Evolutionary conservation across 768 basidiomycete genomes (phyloP).

Genomic region (Xerocomellus intermedius): DNA sequence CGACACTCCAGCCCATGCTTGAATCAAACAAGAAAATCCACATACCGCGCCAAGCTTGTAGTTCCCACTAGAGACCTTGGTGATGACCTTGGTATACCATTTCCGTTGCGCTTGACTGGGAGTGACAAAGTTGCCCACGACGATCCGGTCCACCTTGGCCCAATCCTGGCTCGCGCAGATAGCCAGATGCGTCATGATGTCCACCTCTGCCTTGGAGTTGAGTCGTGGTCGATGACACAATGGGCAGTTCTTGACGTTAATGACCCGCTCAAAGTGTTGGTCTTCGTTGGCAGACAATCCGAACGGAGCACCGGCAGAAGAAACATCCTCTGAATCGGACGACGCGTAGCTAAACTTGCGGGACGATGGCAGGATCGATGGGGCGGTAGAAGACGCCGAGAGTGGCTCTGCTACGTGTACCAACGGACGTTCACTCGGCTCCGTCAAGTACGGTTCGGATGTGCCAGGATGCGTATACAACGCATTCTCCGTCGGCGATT

Average conservation of each 20-base stretch:
- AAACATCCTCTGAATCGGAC: conserved; percentile 45
- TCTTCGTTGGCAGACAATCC: conserved; percentile 22
- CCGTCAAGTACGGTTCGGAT: conserved; percentile 38
- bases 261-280: conserved; percentile 72
- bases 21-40: not conserved
- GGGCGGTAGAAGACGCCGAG: conserved; percentile 9
- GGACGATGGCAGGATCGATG: conserved; percentile 9
- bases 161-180: conserved; percentile 94
- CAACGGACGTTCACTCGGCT: conserved; percentile 48
- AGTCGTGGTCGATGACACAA: conserved; percentile 87
- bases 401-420: conserved; percentile 31
- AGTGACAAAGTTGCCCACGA: conserved; percentile 94
- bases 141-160: conserved; percentile 82
- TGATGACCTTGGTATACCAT: conserved; percentile 90
- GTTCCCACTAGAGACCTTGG: conserved; percentile 81
- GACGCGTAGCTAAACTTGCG: conserved; percentile 41
- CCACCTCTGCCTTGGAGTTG: conserved; percentile 84
- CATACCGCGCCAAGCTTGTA: conserved; percentile 88
- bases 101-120: conserved; percentile 94
- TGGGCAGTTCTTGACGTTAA: conserved; percentile 94
- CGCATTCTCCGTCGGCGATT: conserved; percentile 26
- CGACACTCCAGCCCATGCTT: not conserved
- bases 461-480: conserved; percentile 2
- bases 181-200: conserved; percentile 96
- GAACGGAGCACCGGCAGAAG: conserved; percentile 11